Conservation (phyloP, 2,329 filamentous ascomycete genomes). For the Colletotrichum gigasporum region DNA sequence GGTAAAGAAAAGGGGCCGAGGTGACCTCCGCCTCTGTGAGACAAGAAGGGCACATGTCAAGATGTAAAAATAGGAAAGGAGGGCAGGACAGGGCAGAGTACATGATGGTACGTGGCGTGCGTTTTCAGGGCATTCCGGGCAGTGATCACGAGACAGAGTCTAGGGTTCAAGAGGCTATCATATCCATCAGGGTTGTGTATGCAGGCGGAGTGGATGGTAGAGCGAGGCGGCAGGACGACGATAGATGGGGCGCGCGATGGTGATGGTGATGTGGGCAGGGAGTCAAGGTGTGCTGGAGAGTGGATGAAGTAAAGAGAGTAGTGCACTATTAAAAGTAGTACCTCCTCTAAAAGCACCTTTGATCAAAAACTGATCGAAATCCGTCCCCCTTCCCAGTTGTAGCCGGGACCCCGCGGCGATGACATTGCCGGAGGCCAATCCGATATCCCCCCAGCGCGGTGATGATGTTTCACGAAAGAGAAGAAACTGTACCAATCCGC, state of each 20-base stretch:
- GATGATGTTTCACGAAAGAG: constrained; percentile 27
- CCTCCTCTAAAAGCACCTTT: constrained; percentile 32
- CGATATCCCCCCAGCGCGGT: constrained; percentile 25
- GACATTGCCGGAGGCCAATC: constrained; percentile 17
- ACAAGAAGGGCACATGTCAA: neutral
- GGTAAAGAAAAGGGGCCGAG: neutral
- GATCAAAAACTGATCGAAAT: constrained; percentile 27
- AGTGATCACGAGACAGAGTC: constrained; percentile 7
- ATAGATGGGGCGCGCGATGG: constrained; percentile 19
- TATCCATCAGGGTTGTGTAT: constrained; percentile 24
- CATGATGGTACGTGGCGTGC: neutral
- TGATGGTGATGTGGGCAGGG: constrained; percentile 26
- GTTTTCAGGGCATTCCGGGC: constrained; percentile 3
- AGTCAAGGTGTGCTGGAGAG: constrained; percentile 29
- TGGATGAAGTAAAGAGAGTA: constrained; percentile 32
- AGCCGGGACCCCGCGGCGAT: constrained; percentile 15
- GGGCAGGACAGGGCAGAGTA: neutral
- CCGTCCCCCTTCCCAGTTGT: constrained; percentile 25
- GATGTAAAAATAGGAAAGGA: neutral
- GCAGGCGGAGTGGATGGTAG: constrained; percentile 6
- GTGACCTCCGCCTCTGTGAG: neutral
- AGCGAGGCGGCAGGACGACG: neutral
- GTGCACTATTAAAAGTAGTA: constrained; percentile 34
- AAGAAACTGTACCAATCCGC: constrained; percentile 32
- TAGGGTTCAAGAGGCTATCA: constrained; percentile 3